Base-by-base conservation (phyloP, 257 asterid genomes). In the Forsythia suspensa region DNA sequence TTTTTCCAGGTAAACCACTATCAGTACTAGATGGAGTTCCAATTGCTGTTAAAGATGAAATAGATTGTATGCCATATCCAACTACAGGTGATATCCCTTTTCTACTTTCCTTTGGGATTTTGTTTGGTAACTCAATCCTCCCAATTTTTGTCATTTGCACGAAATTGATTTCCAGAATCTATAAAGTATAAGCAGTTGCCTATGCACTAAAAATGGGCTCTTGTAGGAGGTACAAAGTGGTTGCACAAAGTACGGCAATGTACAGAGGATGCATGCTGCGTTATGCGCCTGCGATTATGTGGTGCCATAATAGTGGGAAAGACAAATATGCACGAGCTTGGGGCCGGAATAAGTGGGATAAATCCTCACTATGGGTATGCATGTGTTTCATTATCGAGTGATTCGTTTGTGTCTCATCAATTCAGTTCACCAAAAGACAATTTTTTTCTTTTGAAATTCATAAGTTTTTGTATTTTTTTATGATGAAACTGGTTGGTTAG, bases 311-410 rank as follows among this genome's bases (percentile, higher is more conserved):
- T 92, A 15, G 90, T 92, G 1, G 98, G 98, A n/a, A 95, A 95
- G 77, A 91, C 98, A 24, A 95, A 92, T 69, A 95, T 95, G 98
- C 98, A 95, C 63, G 98, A 95, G 84, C 96, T 95, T 61, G 98
- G 98, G 76, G 97, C 97, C 42, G 98, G 98, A 78, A 85, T 94
- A 39, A 95, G 98, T 67, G 98, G 98, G 48, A 93, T 95, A 59
- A 95, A 95, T 88, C 98, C 98, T 79, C 98, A 95, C 83, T 85
- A 95, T 29, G 98, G 98, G 98, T 94, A 87, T 21, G 74, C 43
- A 67, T 24, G 51, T 72, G 15, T 36, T 66, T 68, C 42, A 24
- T 15, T 11, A 1, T 42, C n/a, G 20, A 12, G 57, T 13, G 1
- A 13, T 4, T 12, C 3, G 18, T 48, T 48, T 12, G 57, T 1